phyloP scores from a whole-genome alignment of 2,329 filamentous ascomycete species.

The Fusarium nygamai region DNA sequence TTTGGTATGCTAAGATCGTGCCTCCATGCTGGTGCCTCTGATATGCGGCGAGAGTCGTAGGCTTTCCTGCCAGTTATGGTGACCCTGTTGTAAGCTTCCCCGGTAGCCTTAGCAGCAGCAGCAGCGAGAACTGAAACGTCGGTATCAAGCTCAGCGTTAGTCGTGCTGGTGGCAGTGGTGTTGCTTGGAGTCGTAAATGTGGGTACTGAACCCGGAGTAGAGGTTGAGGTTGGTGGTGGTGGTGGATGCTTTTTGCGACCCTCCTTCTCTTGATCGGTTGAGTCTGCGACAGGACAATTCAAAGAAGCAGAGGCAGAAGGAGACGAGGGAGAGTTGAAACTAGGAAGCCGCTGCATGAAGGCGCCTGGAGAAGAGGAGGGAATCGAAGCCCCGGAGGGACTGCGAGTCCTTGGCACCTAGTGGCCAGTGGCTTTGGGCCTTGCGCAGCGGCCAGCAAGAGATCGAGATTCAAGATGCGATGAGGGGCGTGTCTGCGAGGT shows the following conservation, averaged over 20 bases:
- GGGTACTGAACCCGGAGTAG: conserved; percentile 14
- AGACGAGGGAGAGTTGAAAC: conserved; percentile 35
- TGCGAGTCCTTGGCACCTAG: conserved; percentile 41
- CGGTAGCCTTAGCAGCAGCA: conserved; percentile 12
- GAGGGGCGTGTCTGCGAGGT: conserved; percentile 31
- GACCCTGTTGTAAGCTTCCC: conserved; percentile 20
- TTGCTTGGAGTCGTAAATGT: conserved; percentile 16
- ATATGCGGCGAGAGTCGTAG: conserved; percentile 21
- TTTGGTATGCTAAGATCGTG: conserved; percentile 31
- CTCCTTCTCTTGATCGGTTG: conserved; percentile 28
- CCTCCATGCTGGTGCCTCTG: conserved; percentile 37
- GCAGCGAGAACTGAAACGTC: conserved; percentile 18
- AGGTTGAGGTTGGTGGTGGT: conserved; percentile 7
- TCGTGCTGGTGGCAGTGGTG: conserved; percentile 2
- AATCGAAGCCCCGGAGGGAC: conserved; percentile 44
- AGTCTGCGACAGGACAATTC: conserved; percentile 19
- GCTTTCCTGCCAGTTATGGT: conserved; percentile 21
- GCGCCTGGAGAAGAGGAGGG: conserved; percentile 41
- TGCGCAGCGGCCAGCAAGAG: conserved; percentile 38
- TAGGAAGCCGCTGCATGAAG: conserved; percentile 47
- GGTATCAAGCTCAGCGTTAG: conserved; percentile 11
- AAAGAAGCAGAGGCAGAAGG: conserved; percentile 17
- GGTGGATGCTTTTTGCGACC: conserved; percentile 10
- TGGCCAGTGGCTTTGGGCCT: conserved; percentile 38
- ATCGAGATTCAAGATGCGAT: conserved; percentile 47